phyloP scores from a whole-genome alignment of 2,329 filamentous ascomycete species.

The Penicillium sp. region DNA sequence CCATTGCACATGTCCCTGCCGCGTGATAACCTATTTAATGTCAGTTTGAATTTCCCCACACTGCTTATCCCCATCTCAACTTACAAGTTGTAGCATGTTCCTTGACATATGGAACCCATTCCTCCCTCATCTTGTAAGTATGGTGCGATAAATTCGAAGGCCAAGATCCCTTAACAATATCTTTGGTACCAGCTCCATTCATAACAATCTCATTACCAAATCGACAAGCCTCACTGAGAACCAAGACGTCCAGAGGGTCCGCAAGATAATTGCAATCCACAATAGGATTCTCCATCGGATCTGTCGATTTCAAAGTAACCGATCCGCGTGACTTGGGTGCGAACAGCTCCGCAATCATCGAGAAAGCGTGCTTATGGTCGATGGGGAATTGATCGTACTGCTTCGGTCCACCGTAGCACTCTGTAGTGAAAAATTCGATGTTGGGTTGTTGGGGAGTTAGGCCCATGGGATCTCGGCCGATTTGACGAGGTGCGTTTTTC shows the following conservation, averaged over 20 bases:
- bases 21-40: conserved; percentile 58
- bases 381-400: conserved; percentile 62
- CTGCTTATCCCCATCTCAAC: conserved; percentile 23
- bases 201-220: conserved; percentile 67
- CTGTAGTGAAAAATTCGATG: conserved; percentile 67
- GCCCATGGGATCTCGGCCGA: conserved; percentile 68
- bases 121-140: conserved; percentile 58
- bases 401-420: conserved; percentile 66
- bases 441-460: conserved; percentile 63
- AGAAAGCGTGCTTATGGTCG: conserved; percentile 62
- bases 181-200: conserved; percentile 63
- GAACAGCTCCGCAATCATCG: conserved; percentile 65
- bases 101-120: conserved; percentile 65
- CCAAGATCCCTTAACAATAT: conserved; percentile 66
- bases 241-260: conserved; percentile 64
- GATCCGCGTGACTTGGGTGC: conserved; percentile 62
- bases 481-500: conserved; percentile 55
- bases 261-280: conserved; percentile 65
- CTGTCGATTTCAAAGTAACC: conserved; percentile 57
- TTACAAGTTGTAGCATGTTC: conserved; percentile 67
- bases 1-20: conserved; percentile 64
- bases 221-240: conserved; percentile 64
- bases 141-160: conserved; percentile 60
- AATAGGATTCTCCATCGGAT: conserved; percentile 60
- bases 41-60: not conserved